Conservation (phyloP, 768 basidiomycete species). For the Boletus reticulatus region DNA sequence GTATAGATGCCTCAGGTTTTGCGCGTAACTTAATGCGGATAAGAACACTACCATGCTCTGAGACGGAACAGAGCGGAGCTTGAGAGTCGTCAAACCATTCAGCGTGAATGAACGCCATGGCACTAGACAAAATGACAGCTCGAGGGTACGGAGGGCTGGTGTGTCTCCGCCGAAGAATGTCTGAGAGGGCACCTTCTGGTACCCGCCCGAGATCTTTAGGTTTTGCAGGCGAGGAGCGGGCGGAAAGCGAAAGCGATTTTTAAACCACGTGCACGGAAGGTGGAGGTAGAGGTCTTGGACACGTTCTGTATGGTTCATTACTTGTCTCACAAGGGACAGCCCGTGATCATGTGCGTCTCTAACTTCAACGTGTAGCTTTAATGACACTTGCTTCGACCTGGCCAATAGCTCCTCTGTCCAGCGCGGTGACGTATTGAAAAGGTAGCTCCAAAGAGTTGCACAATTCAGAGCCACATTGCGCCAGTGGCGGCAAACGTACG, state of each 20-base stretch:
- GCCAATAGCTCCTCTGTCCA: constrained; percentile 41
- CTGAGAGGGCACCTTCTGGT: too few relatives aligned
- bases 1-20: constrained; percentile 31
- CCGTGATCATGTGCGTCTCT: too few relatives aligned
- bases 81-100: constrained; percentile 25
- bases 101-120: background rate
- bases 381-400: constrained; percentile 40
- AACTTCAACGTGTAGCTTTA: background rate
- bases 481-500: constrained; percentile 33
- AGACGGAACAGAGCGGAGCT: background rate
- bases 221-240: background rate
- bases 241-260: background rate
- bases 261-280: accelerated
- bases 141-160: background rate
- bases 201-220: background rate
- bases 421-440: constrained; percentile 27
- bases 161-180: background rate
- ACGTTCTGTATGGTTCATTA: background rate
- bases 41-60: constrained; percentile 30
- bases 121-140: background rate
- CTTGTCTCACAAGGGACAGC: background rate
- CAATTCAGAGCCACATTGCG: constrained; percentile 40
- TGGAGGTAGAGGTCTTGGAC: background rate
- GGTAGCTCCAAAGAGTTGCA: constrained; percentile 39
- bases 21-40: constrained; percentile 32